These are phyloP conservation scores for Curvularia eragrostidis DNA, from an alignment of 2,329 filamentous ascomycete genomes.

Conservation along the genomic window DNA sequence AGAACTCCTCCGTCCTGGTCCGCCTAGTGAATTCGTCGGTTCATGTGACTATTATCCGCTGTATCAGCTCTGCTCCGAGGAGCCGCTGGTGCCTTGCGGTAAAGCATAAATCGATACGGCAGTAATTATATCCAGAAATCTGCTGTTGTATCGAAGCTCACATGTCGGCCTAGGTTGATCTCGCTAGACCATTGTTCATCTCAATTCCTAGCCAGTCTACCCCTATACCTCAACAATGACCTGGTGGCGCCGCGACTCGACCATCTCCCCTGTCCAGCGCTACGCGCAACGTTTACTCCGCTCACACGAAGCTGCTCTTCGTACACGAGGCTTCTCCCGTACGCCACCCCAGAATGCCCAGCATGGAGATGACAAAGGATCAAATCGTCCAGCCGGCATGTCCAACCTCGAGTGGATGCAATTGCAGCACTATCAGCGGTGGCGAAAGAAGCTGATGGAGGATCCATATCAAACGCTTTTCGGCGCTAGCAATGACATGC, in stretches of 20 bases:
- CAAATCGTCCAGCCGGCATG: constrained; percentile 31
- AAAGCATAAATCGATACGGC: constrained; percentile 2
- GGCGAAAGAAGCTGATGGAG: constrained; percentile 43
- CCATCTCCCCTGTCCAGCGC: constrained; percentile 33
- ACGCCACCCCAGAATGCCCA: constrained; percentile 26
- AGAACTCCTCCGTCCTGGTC: neutral
- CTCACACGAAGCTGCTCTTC: constrained; percentile 33
- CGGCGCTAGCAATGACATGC: constrained; percentile 49
- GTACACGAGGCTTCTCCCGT: constrained; percentile 40
- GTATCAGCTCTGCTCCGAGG: constrained; percentile 12
- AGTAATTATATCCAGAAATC: neutral
- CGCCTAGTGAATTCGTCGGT: neutral
- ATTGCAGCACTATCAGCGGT: constrained; percentile 36
- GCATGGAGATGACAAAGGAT: constrained; percentile 30
- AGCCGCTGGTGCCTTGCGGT: constrained; percentile 13
- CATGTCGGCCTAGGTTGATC: neutral
- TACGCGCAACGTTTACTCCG: constrained; percentile 31
- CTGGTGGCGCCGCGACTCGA: constrained; percentile 43
- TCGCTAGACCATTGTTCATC: neutral
- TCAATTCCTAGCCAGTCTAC: neutral
- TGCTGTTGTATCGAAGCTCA: neutral
- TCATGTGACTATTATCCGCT: constrained; percentile 12
- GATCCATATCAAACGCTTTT: constrained; percentile 55
- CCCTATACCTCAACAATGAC: constrained; percentile 21
- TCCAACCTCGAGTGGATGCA: constrained; percentile 43